Conservation (phyloP, 169 alveolate genomes). For the Plasmodium billcollinsi region DNA sequence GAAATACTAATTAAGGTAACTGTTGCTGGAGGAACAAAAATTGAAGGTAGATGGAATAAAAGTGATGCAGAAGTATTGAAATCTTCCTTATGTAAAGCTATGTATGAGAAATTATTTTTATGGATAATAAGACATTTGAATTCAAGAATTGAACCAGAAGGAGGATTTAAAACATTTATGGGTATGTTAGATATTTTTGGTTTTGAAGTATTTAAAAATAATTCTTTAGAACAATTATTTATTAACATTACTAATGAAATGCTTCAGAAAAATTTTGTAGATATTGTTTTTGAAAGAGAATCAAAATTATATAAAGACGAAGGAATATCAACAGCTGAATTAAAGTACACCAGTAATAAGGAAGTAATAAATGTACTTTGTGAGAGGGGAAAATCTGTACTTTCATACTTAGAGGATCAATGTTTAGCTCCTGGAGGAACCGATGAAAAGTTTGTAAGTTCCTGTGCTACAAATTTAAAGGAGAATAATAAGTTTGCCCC, state of each 20-base stretch:
- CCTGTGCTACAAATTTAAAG: constrained; percentile 81
- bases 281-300: constrained; percentile 96
- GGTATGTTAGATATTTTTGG: constrained; percentile 98
- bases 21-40: constrained; percentile 87
- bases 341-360: constrained; percentile 88
- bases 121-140: constrained; percentile 96
- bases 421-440: constrained; percentile 94
- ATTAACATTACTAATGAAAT: constrained; percentile 97
- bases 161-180: constrained; percentile 89
- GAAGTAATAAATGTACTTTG: constrained; percentile 81
- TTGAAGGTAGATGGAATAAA: constrained; percentile 90
- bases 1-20: constrained; percentile 89
- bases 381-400: constrained; percentile 84
- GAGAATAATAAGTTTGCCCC: constrained; percentile 83
- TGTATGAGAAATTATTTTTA: constrained; percentile 96
- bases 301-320: constrained; percentile 88
- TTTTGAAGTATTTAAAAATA: constrained; percentile 95
- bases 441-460: constrained; percentile 90
- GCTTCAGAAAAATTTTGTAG: constrained; percentile 95
- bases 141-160: constrained; percentile 92
- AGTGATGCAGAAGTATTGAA: constrained; percentile 90
- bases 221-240: constrained; percentile 96
- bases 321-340: constrained; percentile 90
- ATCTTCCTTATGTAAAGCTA: constrained; percentile 93
- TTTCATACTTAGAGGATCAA: constrained; percentile 92